These are phyloP conservation scores for Aegilops longissima DNA, from an alignment of 176 grass and related monocot genomes.

Conservation along the genomic window DNA sequence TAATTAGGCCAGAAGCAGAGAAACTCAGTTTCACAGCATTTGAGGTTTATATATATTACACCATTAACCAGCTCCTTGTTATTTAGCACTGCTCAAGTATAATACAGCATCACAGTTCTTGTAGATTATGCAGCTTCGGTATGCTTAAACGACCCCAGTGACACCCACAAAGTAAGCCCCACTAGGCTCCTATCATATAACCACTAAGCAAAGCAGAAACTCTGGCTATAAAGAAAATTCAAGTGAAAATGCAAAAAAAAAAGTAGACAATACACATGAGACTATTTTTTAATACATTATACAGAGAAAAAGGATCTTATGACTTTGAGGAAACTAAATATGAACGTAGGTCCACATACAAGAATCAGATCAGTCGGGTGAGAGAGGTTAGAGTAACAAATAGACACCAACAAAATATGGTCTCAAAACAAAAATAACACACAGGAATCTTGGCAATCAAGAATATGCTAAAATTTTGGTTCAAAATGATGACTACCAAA, in stretches of 20 bases:
- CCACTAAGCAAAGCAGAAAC: background rate
- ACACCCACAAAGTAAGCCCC: background rate
- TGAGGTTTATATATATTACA: background rate
- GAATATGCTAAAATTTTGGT: background rate
- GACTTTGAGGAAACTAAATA: background rate
- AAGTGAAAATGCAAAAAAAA: constrained; percentile 1
- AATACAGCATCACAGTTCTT: background rate
- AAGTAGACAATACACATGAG: background rate
- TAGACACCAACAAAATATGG: background rate
- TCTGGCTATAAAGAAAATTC: background rate
- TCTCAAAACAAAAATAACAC: background rate
- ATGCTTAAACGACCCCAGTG: background rate
- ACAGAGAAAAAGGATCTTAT: background rate
- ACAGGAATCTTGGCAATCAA: background rate
- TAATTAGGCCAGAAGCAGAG: background rate
- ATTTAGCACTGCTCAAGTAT: background rate
- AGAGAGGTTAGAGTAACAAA: background rate
- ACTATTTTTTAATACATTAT: background rate
- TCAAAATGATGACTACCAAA: background rate
- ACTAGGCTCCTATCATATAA: background rate
- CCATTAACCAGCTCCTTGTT: background rate
- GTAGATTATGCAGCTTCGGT: background rate
- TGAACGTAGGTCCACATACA: background rate
- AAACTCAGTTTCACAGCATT: background rate
- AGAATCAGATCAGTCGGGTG: background rate